These are phyloP conservation scores for Polygonum maritimum DNA, from an alignment of 148 eudicot genomes.

Conservation along the genomic window DNA sequence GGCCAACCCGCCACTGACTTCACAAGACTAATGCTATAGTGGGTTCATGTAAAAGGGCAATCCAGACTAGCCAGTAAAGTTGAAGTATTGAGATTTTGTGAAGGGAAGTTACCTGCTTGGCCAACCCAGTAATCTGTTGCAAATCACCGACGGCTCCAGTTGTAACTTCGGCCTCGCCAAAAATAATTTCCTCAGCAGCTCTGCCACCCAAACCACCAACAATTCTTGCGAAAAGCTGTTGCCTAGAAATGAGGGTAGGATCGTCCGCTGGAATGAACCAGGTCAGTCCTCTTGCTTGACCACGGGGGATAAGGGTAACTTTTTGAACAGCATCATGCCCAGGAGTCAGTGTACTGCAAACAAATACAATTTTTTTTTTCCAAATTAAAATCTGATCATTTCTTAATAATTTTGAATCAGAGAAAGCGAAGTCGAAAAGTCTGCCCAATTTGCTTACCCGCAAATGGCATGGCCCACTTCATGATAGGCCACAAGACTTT, in stretches of 20 bases:
- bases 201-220: slow-evolving; percentile 99
- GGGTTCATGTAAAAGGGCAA: background rate
- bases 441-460: slow-evolving; percentile 50
- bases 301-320: slow-evolving; percentile 96
- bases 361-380: background rate
- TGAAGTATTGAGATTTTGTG: background rate
- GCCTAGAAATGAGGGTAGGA: slow-evolving; percentile 93
- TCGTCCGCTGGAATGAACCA: slow-evolving; percentile 99
- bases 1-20: background rate
- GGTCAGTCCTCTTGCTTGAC: slow-evolving; percentile 94
- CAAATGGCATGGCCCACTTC: slow-evolving; percentile 99
- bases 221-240: slow-evolving; percentile 92
- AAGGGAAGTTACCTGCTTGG: slow-evolving; percentile 64
- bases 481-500: slow-evolving; percentile 97
- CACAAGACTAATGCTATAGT: background rate
- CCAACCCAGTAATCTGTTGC: slow-evolving; percentile 96
- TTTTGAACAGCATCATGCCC: slow-evolving; percentile 99
- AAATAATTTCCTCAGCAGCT: slow-evolving; percentile 95
- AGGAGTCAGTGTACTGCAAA: slow-evolving; percentile 88
- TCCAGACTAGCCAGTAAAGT: background rate
- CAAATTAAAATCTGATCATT: background rate
- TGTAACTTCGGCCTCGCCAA: slow-evolving; percentile 96
- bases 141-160: slow-evolving; percentile 96
- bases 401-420: background rate
- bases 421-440: background rate